Evolutionary conservation across 208 protist genomes (phyloP), one percentile per base, ranked within the genome.

Genomic region (Plasmodiophora brassicae): DNA sequence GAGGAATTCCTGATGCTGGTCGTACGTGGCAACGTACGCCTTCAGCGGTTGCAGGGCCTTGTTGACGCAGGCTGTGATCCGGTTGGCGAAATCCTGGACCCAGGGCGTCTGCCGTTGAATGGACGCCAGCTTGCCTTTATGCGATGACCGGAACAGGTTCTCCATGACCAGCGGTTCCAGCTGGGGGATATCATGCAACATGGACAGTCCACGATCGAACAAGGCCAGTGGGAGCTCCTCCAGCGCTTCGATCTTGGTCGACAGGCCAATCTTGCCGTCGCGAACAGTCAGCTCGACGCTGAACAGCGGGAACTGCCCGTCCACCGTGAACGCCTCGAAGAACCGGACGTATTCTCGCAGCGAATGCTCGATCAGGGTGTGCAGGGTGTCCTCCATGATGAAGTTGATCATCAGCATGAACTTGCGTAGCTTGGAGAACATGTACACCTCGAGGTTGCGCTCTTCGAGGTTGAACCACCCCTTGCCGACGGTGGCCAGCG

Each of bases 391-490:
- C 38, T 88, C 85, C 85, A 88, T 88, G 14, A 88, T 84, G 53
- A 88, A 88, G 32, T 46, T 88, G 20, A 84, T 60, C 14, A 28
- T 28, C 22, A 28, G 25, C 36, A 88, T 22, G 5, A 88, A 83
- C 25, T 88, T 90, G 14, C 45, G 45, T 35, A 90, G 84, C 41
- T 90, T 90, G 8, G 89, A 90, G 45, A 90, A 90, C 36, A 83
- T 89, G 44, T 90, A 90, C n/a, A 90, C 86, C 57, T 90, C 89
- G 43, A 45, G 88, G 41, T 71, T 85, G 25, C 46, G 65, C 45
- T 89, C 86, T 78, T 89, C 86, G 0, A 90, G n/a, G 54, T 90
- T 89, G 35, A 90, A 88, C 85, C 85, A 90, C 32, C 89, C 89
- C 44, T 90, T 90, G 0, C 86, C 86, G 28, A 88, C 87, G 1